Percentiles rank a stretch among this genome's conserved stretches.
Conservation (phyloP, 2,329 filamentous ascomycete species). For the Ophiostoma montium region DNA sequence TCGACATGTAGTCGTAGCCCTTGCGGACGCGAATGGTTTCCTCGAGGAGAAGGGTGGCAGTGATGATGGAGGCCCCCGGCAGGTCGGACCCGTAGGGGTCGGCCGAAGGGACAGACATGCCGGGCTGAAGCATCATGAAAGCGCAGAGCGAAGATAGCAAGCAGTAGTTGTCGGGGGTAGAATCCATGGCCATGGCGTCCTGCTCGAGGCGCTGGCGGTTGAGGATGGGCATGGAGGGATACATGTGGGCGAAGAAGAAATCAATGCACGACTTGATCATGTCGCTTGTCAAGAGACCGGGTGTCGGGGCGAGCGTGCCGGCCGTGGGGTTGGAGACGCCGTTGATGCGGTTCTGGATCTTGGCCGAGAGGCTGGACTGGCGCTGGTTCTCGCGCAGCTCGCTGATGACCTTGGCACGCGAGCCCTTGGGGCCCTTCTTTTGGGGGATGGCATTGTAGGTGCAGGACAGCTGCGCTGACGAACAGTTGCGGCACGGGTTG, state of each 20-base stretch:
- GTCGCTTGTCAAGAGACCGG: slow-evolving; percentile 45
- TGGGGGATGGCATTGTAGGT: slow-evolving; percentile 63
- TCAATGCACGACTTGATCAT: slow-evolving; percentile 52
- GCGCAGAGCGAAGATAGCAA: slow-evolving; percentile 50
- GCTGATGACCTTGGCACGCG: slow-evolving; percentile 60
- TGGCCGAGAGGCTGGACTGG: slow-evolving; percentile 48
- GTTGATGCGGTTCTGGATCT: slow-evolving; percentile 45
- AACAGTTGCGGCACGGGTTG: slow-evolving; percentile 58
- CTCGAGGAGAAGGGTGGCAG: slow-evolving; percentile 52
- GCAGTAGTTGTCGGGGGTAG: slow-evolving; percentile 49
- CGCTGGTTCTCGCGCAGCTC: slow-evolving; percentile 56
- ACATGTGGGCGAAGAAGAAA: slow-evolving; percentile 56
- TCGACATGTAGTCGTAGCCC: slow-evolving; percentile 44
- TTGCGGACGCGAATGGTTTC: slow-evolving; percentile 53
- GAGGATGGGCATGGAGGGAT: slow-evolving; percentile 48
- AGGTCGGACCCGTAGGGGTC: slow-evolving; percentile 43
- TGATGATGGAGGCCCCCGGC: slow-evolving; percentile 45
- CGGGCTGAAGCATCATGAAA: slow-evolving; percentile 55
- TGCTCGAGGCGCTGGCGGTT: slow-evolving; percentile 43
- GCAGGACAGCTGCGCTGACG: slow-evolving; percentile 50
- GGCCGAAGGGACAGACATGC: slow-evolving; percentile 39
- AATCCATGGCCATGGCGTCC: slow-evolving; percentile 45
- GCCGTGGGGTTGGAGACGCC: slow-evolving; percentile 33
- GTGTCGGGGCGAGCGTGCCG: slow-evolving; percentile 36
- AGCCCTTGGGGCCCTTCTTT: slow-evolving; percentile 65